Conservation (phyloP, 2,329 filamentous ascomycete genomes). For the Lasiodiplodia theobromae region DNA sequence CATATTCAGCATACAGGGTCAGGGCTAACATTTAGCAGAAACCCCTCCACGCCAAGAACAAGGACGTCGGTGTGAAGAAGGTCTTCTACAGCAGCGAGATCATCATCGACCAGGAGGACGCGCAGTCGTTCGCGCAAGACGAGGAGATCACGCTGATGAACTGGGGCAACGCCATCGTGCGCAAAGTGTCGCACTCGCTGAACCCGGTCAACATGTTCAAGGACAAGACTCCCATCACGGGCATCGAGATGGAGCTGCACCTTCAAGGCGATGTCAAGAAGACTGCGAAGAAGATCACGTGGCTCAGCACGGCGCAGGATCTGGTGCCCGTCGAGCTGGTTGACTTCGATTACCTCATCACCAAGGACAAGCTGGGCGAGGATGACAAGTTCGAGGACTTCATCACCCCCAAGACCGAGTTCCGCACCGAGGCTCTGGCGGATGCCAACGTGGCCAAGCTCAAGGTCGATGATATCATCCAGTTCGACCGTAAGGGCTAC, state of each 20-base stretch:
- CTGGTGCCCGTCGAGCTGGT: conserved; percentile 84
- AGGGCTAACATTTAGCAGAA: conserved; percentile 69
- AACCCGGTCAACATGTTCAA: conserved; percentile 57
- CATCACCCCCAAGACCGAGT: conserved; percentile 77
- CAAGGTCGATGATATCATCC: conserved; percentile 89
- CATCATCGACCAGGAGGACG: conserved; percentile 86
- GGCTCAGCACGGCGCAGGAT: conserved; percentile 80
- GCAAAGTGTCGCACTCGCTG: conserved; percentile 65
- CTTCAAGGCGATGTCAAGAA: conserved; percentile 92
- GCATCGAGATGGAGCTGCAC: conserved; percentile 83
- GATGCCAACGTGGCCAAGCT: conserved; percentile 81
- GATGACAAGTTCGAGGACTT: conserved; percentile 86
- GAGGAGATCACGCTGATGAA: conserved; percentile 97
- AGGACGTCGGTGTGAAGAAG: conserved; percentile 82
- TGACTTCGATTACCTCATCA: conserved; percentile 94
- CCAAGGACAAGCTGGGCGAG: conserved; percentile 91
- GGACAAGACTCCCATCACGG: conserved; percentile 65
- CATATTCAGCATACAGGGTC: conserved; percentile 36
- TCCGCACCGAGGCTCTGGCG: conserved; percentile 75
- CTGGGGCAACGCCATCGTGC: conserved; percentile 90
- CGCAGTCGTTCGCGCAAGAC: conserved; percentile 77
- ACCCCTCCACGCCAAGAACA: conserved; percentile 89
- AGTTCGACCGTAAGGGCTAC: conserved; percentile 93
- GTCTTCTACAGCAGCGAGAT: conserved; percentile 78
- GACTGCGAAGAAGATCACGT: conserved; percentile 96